These are phyloP conservation scores for Trichoderma simmonsii DNA, from an alignment of 2,329 filamentous ascomycete genomes.

Conservation along the genomic window DNA sequence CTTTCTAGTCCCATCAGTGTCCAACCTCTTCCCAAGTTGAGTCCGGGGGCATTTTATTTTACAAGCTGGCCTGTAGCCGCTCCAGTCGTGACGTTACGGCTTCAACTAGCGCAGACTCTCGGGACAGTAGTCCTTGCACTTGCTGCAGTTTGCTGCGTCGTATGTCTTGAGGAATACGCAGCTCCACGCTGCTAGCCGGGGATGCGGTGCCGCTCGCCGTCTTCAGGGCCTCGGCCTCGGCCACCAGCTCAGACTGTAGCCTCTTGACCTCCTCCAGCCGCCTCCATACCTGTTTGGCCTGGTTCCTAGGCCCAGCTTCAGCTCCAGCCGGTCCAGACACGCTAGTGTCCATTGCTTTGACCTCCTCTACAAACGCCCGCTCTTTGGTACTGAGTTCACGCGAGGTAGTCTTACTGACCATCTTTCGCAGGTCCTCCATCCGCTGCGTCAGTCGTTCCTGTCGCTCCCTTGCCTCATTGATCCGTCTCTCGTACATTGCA, in stretches of 20 bases:
- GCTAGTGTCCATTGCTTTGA: conserved; percentile 53
- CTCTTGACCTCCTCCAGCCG: conserved; percentile 56
- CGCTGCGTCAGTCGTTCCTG: conserved; percentile 57
- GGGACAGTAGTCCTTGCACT: conserved; percentile 60
- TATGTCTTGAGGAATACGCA: conserved; percentile 58
- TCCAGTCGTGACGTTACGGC: conserved; percentile 62
- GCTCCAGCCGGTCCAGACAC: conserved; percentile 37
- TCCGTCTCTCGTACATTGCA: conserved; percentile 56
- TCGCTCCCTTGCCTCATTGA: conserved; percentile 51
- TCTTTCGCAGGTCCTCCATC: conserved; percentile 55
- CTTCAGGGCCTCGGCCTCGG: conserved; percentile 48
- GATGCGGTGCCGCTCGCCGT: conserved; percentile 26
- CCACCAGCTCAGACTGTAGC: conserved; percentile 51
- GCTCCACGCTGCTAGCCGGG: conserved; percentile 35
- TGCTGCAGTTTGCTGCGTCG: conserved; percentile 61
- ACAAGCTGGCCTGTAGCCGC: conserved; percentile 45
- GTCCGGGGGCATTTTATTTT: not conserved
- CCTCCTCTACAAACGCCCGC: conserved; percentile 44
- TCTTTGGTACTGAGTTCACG: conserved; percentile 46
- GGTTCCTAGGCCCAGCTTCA: conserved; percentile 33
- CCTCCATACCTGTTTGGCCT: conserved; percentile 50
- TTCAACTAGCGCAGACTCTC: conserved; percentile 66
- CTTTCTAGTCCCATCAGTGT: not conserved
- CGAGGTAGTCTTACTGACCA: conserved; percentile 40
- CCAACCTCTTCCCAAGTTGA: not conserved